phyloP scores from a whole-genome alignment of 306 rosid genomes.

The Vigna nakashimae region DNA sequence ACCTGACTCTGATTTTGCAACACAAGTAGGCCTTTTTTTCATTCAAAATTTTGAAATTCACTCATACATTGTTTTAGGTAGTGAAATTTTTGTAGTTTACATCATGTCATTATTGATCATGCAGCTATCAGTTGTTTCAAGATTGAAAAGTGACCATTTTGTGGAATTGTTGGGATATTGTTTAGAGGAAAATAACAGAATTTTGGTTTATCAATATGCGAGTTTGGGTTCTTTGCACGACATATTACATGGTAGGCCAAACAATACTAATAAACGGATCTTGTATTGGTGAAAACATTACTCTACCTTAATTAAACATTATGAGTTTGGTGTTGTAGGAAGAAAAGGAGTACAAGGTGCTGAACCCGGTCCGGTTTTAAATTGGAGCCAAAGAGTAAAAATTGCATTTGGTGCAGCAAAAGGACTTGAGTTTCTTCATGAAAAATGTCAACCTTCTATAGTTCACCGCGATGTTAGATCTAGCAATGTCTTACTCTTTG shows the following conservation, averaged over 20 bases:
- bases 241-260: slow-evolving; percentile 71
- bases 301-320: slow-evolving; percentile 11
- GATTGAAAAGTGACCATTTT: slow-evolving; percentile 78
- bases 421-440: slow-evolving; percentile 90
- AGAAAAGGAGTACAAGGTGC: slow-evolving; percentile 95
- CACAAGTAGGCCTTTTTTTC: slow-evolving; percentile 58
- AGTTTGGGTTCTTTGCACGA: slow-evolving; percentile 87
- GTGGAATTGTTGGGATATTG: slow-evolving; percentile 90
- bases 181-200: slow-evolving; percentile 70
- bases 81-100: neutral
- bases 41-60: slow-evolving; percentile 1
- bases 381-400: slow-evolving; percentile 81
- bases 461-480: slow-evolving; percentile 89
- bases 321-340: slow-evolving; percentile 56
- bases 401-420: slow-evolving; percentile 89
- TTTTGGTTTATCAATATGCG: slow-evolving; percentile 80
- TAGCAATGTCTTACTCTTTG: slow-evolving; percentile 82
- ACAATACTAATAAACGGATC: neutral
- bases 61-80: neutral
- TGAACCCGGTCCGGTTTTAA: slow-evolving; percentile 86
- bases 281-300: neutral
- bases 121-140: slow-evolving; percentile 82
- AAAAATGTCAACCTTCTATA: slow-evolving; percentile 81
- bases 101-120: slow-evolving; percentile 28
- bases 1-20: slow-evolving; percentile 71